phyloP scores from a whole-genome alignment of 306 rosid species.

The Trifolium fragiferum region DNA sequence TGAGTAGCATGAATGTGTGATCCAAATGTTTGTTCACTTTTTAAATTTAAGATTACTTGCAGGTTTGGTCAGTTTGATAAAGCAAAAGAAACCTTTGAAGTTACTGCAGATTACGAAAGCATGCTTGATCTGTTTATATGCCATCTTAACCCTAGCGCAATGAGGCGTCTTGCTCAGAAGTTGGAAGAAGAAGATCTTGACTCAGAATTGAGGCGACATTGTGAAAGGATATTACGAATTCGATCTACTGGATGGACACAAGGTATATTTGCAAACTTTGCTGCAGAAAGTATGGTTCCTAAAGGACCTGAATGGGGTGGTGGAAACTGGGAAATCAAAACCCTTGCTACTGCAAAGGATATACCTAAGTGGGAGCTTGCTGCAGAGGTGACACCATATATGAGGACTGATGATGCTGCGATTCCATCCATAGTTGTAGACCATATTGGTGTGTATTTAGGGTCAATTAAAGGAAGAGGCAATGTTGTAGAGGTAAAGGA shows the following conservation, averaged over 20 bases:
- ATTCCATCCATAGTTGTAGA: constrained; percentile 90
- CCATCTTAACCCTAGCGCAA: constrained; percentile 98
- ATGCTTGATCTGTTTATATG: constrained; percentile 95
- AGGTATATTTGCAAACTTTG: constrained; percentile 97
- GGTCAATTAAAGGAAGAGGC: constrained; percentile 91
- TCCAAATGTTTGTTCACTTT: constrained; percentile 30
- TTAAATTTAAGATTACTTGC: constrained; percentile 51
- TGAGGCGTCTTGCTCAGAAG: constrained; percentile 98
- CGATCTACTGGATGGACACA: constrained; percentile 99
- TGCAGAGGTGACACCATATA: constrained; percentile 93
- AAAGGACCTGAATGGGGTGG: constrained; percentile 99
- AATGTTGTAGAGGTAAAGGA: constrained; percentile 92
- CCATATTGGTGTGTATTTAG: constrained; percentile 93
- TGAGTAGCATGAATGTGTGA: constrained; percentile 20
- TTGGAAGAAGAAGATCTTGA: constrained; percentile 96
- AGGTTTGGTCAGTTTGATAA: constrained; percentile 99
- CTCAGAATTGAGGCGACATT: constrained; percentile 93
- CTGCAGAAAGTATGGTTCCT: constrained; percentile 99
- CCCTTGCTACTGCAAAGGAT: constrained; percentile 83
- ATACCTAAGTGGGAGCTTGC: constrained; percentile 99
- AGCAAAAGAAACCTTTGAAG: constrained; percentile 98
- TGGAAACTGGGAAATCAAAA: constrained; percentile 99
- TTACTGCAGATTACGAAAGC: constrained; percentile 84
- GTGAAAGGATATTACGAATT: constrained; percentile 92
- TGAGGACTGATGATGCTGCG: constrained; percentile 91